These are phyloP conservation scores for Sporothrix brunneoviolacea DNA, from an alignment of 2,329 filamentous ascomycete genomes.

Conservation along the genomic window DNA sequence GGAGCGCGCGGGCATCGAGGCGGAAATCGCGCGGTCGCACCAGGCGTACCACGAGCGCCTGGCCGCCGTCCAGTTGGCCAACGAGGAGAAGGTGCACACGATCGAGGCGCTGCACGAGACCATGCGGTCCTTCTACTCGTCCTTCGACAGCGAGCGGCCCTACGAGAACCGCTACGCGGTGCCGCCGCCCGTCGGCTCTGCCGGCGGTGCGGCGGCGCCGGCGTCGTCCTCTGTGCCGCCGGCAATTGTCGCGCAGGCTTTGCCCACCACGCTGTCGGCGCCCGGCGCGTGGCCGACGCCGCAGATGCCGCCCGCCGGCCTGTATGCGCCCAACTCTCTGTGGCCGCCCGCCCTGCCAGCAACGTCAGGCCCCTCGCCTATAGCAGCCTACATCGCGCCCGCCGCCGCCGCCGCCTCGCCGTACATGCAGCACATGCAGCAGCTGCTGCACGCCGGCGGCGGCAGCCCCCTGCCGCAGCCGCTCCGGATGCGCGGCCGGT, in stretches of 20 bases:
- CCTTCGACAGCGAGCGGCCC: conserved; percentile 34
- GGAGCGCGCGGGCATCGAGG: conserved; percentile 41
- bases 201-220: no score
- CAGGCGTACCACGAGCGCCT: conserved; percentile 36
- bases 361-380: conserved; percentile 14
- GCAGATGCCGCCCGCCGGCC: conserved; percentile 1
- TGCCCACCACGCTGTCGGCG: neutral
- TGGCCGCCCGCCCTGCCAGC: conserved; percentile 2
- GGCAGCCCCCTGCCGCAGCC: neutral
- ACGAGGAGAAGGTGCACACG: conserved; percentile 34
- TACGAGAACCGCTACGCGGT: conserved; percentile 29
- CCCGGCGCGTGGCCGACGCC: conserved; percentile 13
- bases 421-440: conserved; percentile 26
- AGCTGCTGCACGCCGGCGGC: conserved; percentile 1
- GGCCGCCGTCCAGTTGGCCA: conserved; percentile 29
- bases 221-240: neutral
- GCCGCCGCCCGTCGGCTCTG: no score
- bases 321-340: conserved; percentile 1
- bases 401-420: conserved; percentile 22
- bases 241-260: neutral
- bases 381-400: neutral
- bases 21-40: conserved; percentile 40
- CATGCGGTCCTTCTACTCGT: conserved; percentile 36
- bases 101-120: conserved; percentile 30
- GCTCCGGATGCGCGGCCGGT: conserved; percentile 46